Percentiles rank a stretch among this genome's conserved stretches.
Conservation (phyloP, 345 rosid species). For the Linum usitatissimum region DNA sequence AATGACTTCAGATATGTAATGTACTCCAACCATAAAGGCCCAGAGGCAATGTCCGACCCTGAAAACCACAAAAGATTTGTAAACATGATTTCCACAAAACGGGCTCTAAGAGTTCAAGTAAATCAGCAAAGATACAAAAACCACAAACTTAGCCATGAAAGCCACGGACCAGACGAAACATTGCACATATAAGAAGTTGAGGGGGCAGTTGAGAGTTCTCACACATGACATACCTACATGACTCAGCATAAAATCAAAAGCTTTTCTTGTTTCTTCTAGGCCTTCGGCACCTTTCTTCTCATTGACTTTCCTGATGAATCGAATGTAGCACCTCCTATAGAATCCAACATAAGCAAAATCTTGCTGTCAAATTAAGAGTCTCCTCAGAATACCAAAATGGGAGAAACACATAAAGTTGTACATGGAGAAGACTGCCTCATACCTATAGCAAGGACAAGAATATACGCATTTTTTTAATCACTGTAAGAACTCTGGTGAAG, state of each 20-base stretch:
- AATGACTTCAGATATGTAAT: conserved; percentile 65
- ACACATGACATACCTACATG: conserved; percentile 53
- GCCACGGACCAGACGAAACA: background rate
- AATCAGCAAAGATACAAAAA: background rate
- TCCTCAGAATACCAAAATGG: background rate
- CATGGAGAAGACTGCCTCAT: background rate
- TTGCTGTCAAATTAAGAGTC: background rate
- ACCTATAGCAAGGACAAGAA: background rate
- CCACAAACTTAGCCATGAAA: background rate
- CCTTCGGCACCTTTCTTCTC: conserved; percentile 87
- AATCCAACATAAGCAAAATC: conserved; percentile 6
- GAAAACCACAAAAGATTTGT: conserved; percentile 23
- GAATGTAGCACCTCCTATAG: conserved; percentile 87
- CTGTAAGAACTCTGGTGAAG: background rate
- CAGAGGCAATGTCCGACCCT: conserved; percentile 88
- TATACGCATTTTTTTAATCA: background rate
- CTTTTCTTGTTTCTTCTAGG: conserved; percentile 84
- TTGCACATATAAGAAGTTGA: background rate
- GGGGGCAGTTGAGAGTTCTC: background rate
- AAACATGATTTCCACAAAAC: conserved; percentile 2
- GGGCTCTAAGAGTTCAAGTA: background rate
- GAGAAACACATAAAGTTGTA: background rate
- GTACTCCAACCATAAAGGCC: conserved; percentile 92
- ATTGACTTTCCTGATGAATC: conserved; percentile 78
- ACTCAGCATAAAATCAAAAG: conserved; percentile 82